These are phyloP conservation scores for Parastagonospora nodorum DNA, from an alignment of 2,329 filamentous ascomycete genomes.

Conservation along the genomic window DNA sequence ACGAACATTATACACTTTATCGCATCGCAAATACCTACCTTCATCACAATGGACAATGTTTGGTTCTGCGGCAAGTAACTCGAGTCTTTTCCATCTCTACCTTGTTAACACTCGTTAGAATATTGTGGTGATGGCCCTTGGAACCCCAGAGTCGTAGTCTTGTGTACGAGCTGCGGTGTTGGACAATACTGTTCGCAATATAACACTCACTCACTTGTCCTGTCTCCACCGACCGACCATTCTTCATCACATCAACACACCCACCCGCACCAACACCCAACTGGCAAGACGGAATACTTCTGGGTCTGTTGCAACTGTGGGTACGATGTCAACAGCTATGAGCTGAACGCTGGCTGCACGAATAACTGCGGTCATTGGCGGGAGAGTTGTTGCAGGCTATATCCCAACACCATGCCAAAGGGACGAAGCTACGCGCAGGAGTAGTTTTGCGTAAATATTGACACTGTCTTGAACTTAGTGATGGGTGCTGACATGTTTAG, in stretches of 20 bases:
- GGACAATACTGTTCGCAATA: too few relatives aligned
- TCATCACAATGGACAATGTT: too few relatives aligned
- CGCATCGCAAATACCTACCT: too few relatives aligned
- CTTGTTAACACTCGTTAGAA: too few relatives aligned
- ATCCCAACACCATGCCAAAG: background rate
- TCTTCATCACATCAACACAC: background rate
- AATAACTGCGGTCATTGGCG: slow-evolving; percentile 3
- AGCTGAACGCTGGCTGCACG: background rate
- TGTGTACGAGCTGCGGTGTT: background rate
- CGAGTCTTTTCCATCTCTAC: too few relatives aligned
- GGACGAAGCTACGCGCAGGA: background rate
- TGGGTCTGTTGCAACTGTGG: slow-evolving; percentile 4
- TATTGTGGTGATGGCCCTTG: too few relatives aligned
- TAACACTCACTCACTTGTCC: too few relatives aligned
- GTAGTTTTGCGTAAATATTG: background rate
- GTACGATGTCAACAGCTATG: slow-evolving; percentile 1
- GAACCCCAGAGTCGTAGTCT: too few relatives aligned
- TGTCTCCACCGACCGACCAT: background rate
- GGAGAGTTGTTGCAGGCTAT: background rate
- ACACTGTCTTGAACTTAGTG: too few relatives aligned
- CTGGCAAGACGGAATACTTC: background rate
- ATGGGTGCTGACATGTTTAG: too few relatives aligned
- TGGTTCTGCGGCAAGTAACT: too few relatives aligned
- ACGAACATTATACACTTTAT: too few relatives aligned
- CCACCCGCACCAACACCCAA: background rate